Conservation (phyloP, 805 yeast species). For the Wickerhamiella siamensis region DNA sequence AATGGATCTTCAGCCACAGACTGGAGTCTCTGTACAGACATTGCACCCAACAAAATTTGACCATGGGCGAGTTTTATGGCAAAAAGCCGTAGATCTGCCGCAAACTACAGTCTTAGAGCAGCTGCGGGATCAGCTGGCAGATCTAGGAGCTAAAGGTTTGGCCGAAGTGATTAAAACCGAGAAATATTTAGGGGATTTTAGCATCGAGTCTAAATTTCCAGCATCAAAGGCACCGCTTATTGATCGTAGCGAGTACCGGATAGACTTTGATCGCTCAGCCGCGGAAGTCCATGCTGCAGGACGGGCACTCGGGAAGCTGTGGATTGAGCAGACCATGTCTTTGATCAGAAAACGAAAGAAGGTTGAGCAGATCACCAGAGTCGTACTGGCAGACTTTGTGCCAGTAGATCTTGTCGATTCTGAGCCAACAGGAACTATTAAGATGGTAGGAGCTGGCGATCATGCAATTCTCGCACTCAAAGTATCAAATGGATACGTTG, state of each 20-base stretch:
- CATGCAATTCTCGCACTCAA: conserved; percentile 8
- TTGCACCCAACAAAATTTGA: conserved; percentile 82
- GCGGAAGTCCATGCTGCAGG: conserved; percentile 12
- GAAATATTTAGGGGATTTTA: conserved; percentile 15
- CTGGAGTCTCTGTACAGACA: conserved; percentile 86
- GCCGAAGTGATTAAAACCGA: conserved; percentile 29
- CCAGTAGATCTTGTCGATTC: conserved; percentile 1
- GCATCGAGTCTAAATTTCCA: background rate
- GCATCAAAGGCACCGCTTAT: conserved; percentile 12
- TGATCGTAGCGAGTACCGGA: conserved; percentile 5
- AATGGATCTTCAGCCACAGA: conserved; percentile 40
- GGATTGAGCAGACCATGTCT: conserved; percentile 9
- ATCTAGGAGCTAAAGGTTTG: conserved; percentile 47
- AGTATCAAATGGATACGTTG: conserved; percentile 14
- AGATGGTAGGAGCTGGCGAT: background rate
- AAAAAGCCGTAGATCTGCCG: conserved; percentile 16
- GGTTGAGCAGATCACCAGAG: conserved; percentile 6
- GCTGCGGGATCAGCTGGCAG: conserved; percentile 33
- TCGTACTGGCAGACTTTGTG: conserved; percentile 10
- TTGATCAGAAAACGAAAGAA: conserved; percentile 5
- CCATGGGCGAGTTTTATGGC: conserved; percentile 53
- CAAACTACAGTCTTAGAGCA: background rate
- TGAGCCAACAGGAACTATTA: conserved; percentile 3
- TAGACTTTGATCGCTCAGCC: conserved; percentile 5
- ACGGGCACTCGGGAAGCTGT: conserved; percentile 16